Evolutionary conservation across 805 yeast species (phyloP).

Genomic region (Kluyveromyces siamensis): DNA sequence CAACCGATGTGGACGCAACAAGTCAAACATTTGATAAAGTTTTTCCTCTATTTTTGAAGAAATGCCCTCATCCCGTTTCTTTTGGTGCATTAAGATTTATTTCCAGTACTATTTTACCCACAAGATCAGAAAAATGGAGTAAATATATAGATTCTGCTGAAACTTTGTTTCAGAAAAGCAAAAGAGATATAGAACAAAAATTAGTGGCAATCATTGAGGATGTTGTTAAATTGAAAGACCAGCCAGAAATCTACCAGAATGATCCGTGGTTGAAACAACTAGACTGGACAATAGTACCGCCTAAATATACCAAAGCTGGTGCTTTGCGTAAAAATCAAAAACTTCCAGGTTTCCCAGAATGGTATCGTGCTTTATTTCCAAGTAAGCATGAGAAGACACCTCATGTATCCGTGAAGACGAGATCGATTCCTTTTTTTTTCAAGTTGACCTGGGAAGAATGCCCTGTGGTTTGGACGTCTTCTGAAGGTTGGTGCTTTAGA

Average conservation of each 20-base stretch:
- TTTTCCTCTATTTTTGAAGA: conserved; percentile 54
- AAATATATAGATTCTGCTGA: conserved; percentile 66
- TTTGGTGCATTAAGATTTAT: conserved; percentile 76
- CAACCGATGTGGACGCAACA: conserved; percentile 73
- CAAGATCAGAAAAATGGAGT: conserved; percentile 59
- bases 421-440: conserved; percentile 69
- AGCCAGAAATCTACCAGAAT: conserved; percentile 32
- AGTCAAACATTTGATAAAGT: conserved; percentile 57
- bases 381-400: conserved; percentile 33
- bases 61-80: conserved; percentile 90
- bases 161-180: conserved; percentile 48
- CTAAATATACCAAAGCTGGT: conserved; percentile 58
- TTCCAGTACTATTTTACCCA: conserved; percentile 70
- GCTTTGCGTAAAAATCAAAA: conserved; percentile 63
- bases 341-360: conserved; percentile 84
- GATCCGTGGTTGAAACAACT: conserved; percentile 91
- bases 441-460: conserved; percentile 76
- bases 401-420: conserved; percentile 58
- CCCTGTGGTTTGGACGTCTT: conserved; percentile 74
- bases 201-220: conserved; percentile 53
- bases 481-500: conserved; percentile 83
- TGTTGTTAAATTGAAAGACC: conserved; percentile 39
- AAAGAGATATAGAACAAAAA: conserved; percentile 45
- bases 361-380: conserved; percentile 64
- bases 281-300: conserved; percentile 70